Conservation (phyloP, 2,329 filamentous ascomycete genomes). For the Westerdykella ornata region DNA sequence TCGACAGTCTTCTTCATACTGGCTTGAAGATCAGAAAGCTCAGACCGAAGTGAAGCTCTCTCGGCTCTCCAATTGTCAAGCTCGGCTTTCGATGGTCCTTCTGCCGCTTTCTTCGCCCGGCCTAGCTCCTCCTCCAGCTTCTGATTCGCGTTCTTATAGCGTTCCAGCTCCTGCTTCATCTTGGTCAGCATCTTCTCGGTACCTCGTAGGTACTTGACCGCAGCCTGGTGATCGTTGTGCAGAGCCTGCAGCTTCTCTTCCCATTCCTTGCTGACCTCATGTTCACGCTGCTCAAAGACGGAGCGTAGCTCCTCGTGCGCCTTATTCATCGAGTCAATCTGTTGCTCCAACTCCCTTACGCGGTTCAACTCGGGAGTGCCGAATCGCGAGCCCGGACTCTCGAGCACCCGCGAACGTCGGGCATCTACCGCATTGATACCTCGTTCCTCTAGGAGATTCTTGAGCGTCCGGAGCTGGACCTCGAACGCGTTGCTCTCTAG, state of each 20-base stretch:
- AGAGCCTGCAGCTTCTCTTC: conserved; percentile 89
- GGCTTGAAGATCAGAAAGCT: conserved; percentile 62
- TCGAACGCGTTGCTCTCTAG: conserved; percentile 89
- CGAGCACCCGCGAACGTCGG: conserved; percentile 63
- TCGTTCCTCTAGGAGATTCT: conserved; percentile 84
- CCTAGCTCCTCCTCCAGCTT: conserved; percentile 78
- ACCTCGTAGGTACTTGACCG: conserved; percentile 95
- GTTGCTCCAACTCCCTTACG: conserved; percentile 78
- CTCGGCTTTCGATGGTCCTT: conserved; percentile 38
- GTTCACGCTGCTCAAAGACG: conserved; percentile 68
- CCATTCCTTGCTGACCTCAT: conserved; percentile 82
- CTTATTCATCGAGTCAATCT: conserved; percentile 68
- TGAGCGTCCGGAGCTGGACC: conserved; percentile 87
- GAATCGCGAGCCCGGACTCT: conserved; percentile 67
- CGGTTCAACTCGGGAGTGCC: conserved; percentile 72
- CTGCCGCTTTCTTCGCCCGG: conserved; percentile 40
- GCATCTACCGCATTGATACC: conserved; percentile 72
- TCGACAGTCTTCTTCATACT: conserved; percentile 60
- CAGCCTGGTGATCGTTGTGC: conserved; percentile 95
- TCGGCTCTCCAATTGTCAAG: conserved; percentile 68
- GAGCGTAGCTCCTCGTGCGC: conserved; percentile 81
- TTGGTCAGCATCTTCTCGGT: conserved; percentile 99
- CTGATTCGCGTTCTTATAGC: conserved; percentile 80
- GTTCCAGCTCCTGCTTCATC: conserved; percentile 93
- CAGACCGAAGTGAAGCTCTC: conserved; percentile 57